Base-by-base conservation (phyloP, 169 alveolate genomes). In the Plasmodium chabaudi region DNA sequence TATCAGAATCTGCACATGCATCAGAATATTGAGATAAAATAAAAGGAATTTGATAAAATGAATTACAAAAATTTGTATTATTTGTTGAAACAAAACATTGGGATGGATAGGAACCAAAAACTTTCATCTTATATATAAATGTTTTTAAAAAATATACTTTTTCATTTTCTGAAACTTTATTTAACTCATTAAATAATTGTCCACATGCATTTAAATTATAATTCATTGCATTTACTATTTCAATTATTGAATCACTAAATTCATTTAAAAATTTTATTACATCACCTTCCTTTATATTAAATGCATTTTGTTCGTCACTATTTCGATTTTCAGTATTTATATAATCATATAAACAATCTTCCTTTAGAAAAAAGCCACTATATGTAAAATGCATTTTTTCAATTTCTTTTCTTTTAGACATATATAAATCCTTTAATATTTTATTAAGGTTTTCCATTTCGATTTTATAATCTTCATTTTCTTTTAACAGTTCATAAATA, bases 321-420 rank as follows among this genome's bases (percentile, higher is more conserved):
- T 55, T 82, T 27, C 82, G 53, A 56, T 68, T 82, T 12, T 82
- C 77, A 47, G 71, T 65, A 23, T 82, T 82, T 23, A 82, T 82
- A 21, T 68, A 59, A 69, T 82, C 77, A 55, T 82, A 82, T 42
- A 82, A 61, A 72, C 42, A 82, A 23, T 82, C 90, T 55, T 82
- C 49, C 61, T 69, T 69, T 57, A 82, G 34, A 47, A 82, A 82
- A 61, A 82, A 82, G 1, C 90, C 90, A 60, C 90, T 82, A 82
- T 82, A 82, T 0, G 90, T 68, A 60, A 82, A 82, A 25, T 82
- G 90, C 1, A 82, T 84, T 39, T 82, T 82, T 82, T 82, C 86
- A 19, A 82, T 55, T 67, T 82, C 90, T 60, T 82, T 82, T 61
- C 90, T 82, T 60, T 82, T 82, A 13, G 90, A 82, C 90, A 82